Evolutionary conservation across 2,329 filamentous ascomycete genomes (phyloP).

Genomic region (Verticillium isaacii): DNA sequence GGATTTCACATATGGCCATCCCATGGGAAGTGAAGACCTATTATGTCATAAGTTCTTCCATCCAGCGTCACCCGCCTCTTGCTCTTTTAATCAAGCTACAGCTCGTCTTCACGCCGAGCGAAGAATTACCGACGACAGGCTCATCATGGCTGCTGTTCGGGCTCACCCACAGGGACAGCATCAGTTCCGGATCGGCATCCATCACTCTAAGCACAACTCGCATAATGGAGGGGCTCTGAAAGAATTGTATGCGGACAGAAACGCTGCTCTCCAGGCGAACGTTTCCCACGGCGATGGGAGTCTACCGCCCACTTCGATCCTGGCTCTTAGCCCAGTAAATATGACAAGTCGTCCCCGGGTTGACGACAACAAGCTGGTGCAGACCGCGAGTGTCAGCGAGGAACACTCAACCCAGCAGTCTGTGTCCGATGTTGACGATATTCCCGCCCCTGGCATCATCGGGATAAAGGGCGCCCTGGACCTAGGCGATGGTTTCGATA

Average conservation of each 20-base stretch:
- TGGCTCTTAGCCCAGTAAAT: background rate
- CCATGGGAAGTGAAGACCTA: no score
- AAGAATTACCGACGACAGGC: background rate
- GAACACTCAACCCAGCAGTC: background rate
- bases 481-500: background rate
- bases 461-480: background rate
- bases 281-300: background rate
- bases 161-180: background rate
- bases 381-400: no score
- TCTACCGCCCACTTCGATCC: background rate
- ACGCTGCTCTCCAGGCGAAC: background rate
- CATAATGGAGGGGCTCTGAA: background rate
- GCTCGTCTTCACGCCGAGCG: no score
- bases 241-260: background rate
- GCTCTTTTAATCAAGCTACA: no score
- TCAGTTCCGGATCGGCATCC: constrained; percentile 5
- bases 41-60: no score
- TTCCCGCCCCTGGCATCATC: background rate
- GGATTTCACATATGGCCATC: no score
- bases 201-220: constrained; percentile 9
- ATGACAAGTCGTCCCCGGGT: background rate
- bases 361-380: background rate
- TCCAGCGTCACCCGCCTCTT: no score
- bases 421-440: background rate
- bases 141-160: background rate